Conservation (phyloP, 1,139 yeast genomes). For the Candida sp. region DNA sequence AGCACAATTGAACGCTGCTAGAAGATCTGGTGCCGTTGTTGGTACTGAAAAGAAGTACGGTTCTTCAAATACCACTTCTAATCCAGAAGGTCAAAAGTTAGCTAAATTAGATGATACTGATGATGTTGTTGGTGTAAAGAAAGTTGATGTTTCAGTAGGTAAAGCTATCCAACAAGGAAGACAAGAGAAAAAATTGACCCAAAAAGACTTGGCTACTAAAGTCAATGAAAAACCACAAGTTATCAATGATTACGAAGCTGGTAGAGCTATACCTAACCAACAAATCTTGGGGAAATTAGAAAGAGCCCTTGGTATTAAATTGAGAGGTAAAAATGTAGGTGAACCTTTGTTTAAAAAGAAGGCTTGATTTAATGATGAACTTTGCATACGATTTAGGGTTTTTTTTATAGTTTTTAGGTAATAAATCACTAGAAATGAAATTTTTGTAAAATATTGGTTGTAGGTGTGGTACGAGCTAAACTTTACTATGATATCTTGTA, state of each 20-base stretch:
- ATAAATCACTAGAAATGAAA: no score
- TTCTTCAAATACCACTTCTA: slow-evolving; percentile 58
- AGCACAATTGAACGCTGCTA: slow-evolving; percentile 85
- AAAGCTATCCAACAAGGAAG: slow-evolving; percentile 84
- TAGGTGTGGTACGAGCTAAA: no score
- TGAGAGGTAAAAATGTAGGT: slow-evolving; percentile 96
- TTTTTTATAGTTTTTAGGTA: no score
- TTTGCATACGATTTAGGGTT: no score
- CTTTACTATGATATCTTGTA: no score
- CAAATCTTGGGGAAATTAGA: slow-evolving; percentile 90
- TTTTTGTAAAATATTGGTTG: no score
- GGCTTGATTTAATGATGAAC: no score
- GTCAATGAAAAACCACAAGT: slow-evolving; percentile 95
- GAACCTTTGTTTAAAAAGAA: slow-evolving; percentile 81
- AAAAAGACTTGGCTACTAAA: slow-evolving; percentile 94
- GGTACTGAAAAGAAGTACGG: slow-evolving; percentile 93
- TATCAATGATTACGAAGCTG: slow-evolving; percentile 95
- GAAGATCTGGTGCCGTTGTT: slow-evolving; percentile 85
- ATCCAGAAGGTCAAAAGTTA: slow-evolving; percentile 92
- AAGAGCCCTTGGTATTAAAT: slow-evolving; percentile 89
- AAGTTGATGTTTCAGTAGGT: slow-evolving; percentile 81
- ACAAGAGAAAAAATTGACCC: slow-evolving; percentile 85
- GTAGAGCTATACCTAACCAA: slow-evolving; percentile 96
- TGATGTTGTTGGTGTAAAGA: slow-evolving; percentile 91
- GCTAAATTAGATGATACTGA: slow-evolving; percentile 92